phyloP scores from a whole-genome alignment of 306 rosid genomes.

The Ziziphus jujuba region DNA sequence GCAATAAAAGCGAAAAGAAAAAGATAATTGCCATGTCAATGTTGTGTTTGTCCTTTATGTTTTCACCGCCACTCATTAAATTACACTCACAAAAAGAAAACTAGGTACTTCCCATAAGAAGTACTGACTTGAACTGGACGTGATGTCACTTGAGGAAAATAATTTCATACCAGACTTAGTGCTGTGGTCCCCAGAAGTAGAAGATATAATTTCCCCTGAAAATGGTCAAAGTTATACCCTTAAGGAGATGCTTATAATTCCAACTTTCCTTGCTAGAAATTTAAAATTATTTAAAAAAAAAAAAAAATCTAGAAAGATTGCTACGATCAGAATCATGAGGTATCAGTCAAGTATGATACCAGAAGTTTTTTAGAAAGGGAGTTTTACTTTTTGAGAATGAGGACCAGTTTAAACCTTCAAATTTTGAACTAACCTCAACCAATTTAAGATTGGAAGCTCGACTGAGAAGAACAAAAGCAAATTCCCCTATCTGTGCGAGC shows the following conservation, averaged over 20 bases:
- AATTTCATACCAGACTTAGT: slow-evolving; percentile 48
- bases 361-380: slow-evolving; percentile 3
- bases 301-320: background rate
- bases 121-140: background rate
- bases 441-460: slow-evolving; percentile 98
- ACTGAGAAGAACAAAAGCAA: slow-evolving; percentile 96
- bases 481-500: slow-evolving; percentile 96
- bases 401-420: background rate
- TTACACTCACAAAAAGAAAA: background rate
- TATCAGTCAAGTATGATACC: background rate
- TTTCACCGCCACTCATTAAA: too few species aligned
- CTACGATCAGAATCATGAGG: background rate
- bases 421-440: slow-evolving; percentile 70
- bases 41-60: too few species aligned
- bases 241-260: slow-evolving; percentile 6
- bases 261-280: background rate
- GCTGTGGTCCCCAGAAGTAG: slow-evolving; percentile 67
- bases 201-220: slow-evolving; percentile 58
- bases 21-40: too few species aligned
- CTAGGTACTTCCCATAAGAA: background rate
- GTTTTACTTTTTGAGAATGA: background rate
- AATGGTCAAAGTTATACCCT: slow-evolving; percentile 16
- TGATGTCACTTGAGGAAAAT: background rate
- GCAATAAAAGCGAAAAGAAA: too few species aligned
- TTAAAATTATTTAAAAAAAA: background rate